Percentiles rank a stretch among this genome's conserved stretches.
These are phyloP conservation scores for Arabis alpina DNA, from an alignment of 345 rosid genomes.

Conservation along the genomic window DNA sequence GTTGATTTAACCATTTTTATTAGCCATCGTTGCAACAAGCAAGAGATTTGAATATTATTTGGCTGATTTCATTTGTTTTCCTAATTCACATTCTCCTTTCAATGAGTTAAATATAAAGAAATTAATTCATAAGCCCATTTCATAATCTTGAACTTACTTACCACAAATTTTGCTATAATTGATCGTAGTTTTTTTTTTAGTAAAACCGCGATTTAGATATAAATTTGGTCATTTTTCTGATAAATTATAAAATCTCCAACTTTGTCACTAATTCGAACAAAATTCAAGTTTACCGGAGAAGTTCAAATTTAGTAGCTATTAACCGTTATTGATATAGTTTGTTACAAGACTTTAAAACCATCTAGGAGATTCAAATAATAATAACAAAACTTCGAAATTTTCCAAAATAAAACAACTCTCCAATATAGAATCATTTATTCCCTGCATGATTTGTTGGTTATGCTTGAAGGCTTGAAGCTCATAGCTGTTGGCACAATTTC, in stretches of 20 bases:
- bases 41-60: slow-evolving; percentile 15
- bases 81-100: neutral
- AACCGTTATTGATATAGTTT: neutral
- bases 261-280: neutral
- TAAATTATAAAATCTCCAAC: too few relatives aligned
- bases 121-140: neutral
- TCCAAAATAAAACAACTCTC: neutral
- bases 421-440: neutral
- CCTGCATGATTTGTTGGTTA: neutral
- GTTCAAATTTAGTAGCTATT: neutral
- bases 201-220: too few relatives aligned
- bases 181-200: neutral
- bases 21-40: slow-evolving; percentile 19
- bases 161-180: neutral
- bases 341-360: neutral
- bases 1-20: slow-evolving; percentile 16
- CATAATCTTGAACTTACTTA: neutral
- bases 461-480: too few relatives aligned
- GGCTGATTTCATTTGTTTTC: slow-evolving; percentile 10
- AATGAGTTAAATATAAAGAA: neutral
- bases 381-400: neutral
- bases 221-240: too few relatives aligned
- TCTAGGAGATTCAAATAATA: neutral
- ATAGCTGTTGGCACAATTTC: too few relatives aligned
- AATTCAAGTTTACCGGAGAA: neutral